Evolutionary conservation across 208 protist species (phyloP).

Genomic region (Perkinsela sp.): DNA sequence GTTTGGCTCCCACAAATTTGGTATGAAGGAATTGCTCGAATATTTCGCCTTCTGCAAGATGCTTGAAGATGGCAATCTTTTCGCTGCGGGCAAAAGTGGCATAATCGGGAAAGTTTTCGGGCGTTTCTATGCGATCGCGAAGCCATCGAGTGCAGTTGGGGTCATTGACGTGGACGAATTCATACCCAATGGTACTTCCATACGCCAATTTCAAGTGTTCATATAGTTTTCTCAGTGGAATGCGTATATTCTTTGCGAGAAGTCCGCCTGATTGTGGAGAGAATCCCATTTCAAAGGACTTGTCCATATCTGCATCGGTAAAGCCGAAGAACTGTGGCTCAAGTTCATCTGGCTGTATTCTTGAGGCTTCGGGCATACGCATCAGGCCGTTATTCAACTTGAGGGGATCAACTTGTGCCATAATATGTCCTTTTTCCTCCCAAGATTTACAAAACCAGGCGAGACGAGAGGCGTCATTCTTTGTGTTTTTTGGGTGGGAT

Average conservation of each 20-base stretch:
- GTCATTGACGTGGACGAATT: constrained; percentile 55
- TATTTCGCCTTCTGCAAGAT: constrained; percentile 16
- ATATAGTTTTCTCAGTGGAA: constrained; percentile 28
- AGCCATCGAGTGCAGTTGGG: constrained; percentile 26
- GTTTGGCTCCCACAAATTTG: constrained; percentile 78
- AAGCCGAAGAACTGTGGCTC: constrained; percentile 39
- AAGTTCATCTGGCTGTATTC: constrained; percentile 9
- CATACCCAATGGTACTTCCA: constrained; percentile 11
- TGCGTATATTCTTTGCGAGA: constrained; percentile 12
- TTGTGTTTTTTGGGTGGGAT: background rate
- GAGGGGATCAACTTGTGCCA: constrained; percentile 47
- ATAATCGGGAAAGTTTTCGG: background rate
- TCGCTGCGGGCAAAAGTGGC: constrained; percentile 8
- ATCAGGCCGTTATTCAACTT: constrained; percentile 5
- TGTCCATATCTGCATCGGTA: constrained; percentile 22
- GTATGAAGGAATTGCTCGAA: constrained; percentile 77
- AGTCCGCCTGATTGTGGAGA: constrained; percentile 28
- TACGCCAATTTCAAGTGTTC: constrained; percentile 28
- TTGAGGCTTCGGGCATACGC: constrained; percentile 2
- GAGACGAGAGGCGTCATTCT: constrained; percentile 11
- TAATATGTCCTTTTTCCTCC: constrained; percentile 41
- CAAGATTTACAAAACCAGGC: constrained; percentile 58
- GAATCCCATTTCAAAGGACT: constrained; percentile 52
- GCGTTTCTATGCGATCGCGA: constrained; percentile 17
- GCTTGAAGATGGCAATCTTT: constrained; percentile 16